phyloP scores from a whole-genome alignment of 208 protist species.

The Angomonas ambiguus region DNA sequence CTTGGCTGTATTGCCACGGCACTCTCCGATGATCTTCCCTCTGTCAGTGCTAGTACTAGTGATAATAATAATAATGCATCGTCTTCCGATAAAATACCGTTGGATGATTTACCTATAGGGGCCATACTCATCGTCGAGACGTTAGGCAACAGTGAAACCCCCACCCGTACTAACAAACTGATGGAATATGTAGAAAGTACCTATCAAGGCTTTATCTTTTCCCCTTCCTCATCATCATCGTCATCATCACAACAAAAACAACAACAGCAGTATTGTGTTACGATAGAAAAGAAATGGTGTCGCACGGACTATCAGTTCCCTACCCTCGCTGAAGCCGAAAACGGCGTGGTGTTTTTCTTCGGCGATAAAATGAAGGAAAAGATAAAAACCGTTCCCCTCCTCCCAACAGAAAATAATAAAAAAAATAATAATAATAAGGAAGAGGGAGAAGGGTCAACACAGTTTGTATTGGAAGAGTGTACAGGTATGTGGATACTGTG shows the following conservation, averaged over 20 bases:
- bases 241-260: neutral
- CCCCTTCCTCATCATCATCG: neutral
- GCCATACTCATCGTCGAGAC: neutral
- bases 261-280: neutral
- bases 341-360: neutral
- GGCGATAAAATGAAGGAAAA: neutral
- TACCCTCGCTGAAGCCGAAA: neutral
- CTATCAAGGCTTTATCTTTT: no score
- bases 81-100: no score
- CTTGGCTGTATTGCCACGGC: neutral
- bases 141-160: neutral
- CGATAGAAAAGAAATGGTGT: neutral
- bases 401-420: neutral
- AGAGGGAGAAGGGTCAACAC: neutral
- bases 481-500: neutral
- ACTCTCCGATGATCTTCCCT: no score
- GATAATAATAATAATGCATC: no score
- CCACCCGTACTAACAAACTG: neutral
- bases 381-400: no score
- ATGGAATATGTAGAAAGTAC: conserved; percentile 1
- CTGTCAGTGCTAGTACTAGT: no score
- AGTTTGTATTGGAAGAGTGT: neutral
- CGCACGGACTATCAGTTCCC: neutral
- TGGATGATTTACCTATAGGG: no score
- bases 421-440: conserved; percentile 1